These are phyloP conservation scores for Lentinula lateritia DNA, from an alignment of 768 basidiomycete genomes.

Conservation along the genomic window DNA sequence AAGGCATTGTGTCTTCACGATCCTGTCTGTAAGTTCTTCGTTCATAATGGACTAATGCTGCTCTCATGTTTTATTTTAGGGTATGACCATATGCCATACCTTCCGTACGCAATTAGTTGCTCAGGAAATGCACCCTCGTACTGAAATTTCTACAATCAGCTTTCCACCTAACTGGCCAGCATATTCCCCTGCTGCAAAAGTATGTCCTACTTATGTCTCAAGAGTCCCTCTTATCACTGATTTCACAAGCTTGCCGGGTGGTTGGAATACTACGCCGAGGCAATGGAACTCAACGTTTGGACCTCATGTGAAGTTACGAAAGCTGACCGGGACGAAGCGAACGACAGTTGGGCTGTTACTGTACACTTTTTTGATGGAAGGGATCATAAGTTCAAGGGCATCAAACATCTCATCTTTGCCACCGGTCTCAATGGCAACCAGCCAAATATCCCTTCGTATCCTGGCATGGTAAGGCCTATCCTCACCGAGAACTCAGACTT, in stretches of 20 bases:
- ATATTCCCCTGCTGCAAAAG: conserved; percentile 46
- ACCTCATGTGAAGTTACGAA: conserved; percentile 39
- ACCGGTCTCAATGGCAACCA: conserved; percentile 46
- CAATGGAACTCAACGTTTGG: conserved; percentile 62
- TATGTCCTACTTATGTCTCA: conserved; percentile 9
- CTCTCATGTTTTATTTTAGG: conserved; percentile 17
- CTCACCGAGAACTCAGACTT: neutral
- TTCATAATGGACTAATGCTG: neutral
- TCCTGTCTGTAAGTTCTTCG: conserved; percentile 34
- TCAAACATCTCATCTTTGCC: conserved; percentile 52
- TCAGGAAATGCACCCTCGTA: neutral
- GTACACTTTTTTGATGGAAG: conserved; percentile 27
- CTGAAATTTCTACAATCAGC: conserved; percentile 17
- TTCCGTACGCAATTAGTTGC: conserved; percentile 30
- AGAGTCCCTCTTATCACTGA: neutral
- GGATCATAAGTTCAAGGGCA: conserved; percentile 27
- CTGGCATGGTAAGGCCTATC: conserved; percentile 28
- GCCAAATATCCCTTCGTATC: conserved; percentile 39
- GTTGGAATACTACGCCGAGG: conserved; percentile 56
- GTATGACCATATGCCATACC: conserved; percentile 53
- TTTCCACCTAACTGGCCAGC: conserved; percentile 56
- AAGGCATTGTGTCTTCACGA: conserved; percentile 52
- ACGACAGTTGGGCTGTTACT: conserved; percentile 39
- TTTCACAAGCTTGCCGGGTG: conserved; percentile 53
- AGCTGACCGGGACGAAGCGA: conserved; percentile 29